phyloP scores from a whole-genome alignment of 768 basidiomycete genomes.

The Boletus bicolor region DNA sequence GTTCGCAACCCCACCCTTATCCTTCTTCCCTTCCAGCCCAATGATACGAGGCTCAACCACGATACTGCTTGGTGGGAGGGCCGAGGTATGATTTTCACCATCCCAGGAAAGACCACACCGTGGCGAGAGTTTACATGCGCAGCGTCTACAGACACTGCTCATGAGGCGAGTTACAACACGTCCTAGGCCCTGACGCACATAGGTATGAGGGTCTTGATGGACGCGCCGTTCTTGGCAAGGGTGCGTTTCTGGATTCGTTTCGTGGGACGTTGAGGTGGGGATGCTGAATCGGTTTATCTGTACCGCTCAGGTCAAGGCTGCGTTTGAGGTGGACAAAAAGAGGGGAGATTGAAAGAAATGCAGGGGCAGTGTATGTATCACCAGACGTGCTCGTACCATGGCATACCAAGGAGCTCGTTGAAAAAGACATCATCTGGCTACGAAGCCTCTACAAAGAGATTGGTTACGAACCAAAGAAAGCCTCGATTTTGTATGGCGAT shows the following conservation, averaged over 20 bases:
- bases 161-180: conserved; percentile 60
- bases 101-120: conserved; percentile 49
- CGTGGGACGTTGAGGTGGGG: not conserved
- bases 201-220: conserved; percentile 63
- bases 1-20: too few relatives aligned
- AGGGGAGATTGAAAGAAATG: conserved; percentile 1
- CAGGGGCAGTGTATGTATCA: too few relatives aligned
- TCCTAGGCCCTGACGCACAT: conserved; percentile 70
- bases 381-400: too few relatives aligned
- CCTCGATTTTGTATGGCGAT: too few relatives aligned
- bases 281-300: not conserved
- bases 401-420: too few relatives aligned
- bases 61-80: too few relatives aligned
- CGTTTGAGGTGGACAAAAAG: conserved; percentile 42
- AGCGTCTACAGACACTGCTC: conserved; percentile 57
- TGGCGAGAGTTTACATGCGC: conserved; percentile 51
- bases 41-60: too few relatives aligned
- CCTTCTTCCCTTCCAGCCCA: too few relatives aligned
- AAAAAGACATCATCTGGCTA: too few relatives aligned
- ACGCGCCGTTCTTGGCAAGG: conserved; percentile 56
- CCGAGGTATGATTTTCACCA: too few relatives aligned
- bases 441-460: too few relatives aligned
- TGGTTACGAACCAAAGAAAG: too few relatives aligned
- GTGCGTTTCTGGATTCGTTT: conserved; percentile 33
- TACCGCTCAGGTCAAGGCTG: conserved; percentile 39